phyloP scores from a whole-genome alignment of 768 basidiomycete species.

The Boletus reticuloceps region DNA sequence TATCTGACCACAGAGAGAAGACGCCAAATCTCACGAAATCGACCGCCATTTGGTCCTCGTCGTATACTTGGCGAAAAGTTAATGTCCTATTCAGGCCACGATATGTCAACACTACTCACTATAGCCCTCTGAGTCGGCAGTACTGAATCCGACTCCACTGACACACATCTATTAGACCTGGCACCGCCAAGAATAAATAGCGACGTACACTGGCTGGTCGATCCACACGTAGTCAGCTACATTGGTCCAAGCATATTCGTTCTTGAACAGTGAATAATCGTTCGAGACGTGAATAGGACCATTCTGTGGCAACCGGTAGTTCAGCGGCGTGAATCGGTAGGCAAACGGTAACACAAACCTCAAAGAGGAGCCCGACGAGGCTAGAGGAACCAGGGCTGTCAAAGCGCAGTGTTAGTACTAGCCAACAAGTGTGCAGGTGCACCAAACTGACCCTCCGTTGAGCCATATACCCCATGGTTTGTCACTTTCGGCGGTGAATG shows the following conservation, averaged over 20 bases:
- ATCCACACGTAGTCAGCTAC: constrained; percentile 71
- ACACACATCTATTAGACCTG: constrained; percentile 3
- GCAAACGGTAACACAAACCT: constrained; percentile 39
- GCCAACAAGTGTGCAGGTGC: not conserved
- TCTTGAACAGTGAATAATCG: constrained; percentile 48
- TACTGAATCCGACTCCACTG: constrained; percentile 63
- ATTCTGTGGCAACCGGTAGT: constrained; percentile 42
- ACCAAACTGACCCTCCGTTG: constrained; percentile 57
- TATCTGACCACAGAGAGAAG: not conserved
- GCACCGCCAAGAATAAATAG: not conserved
- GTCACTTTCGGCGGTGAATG: constrained; percentile 44
- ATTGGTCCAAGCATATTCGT: constrained; percentile 56
- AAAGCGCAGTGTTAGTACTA: not conserved
- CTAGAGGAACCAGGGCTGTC: constrained; percentile 68
- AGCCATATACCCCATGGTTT: constrained; percentile 75
- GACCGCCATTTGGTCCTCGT: constrained; percentile 64
- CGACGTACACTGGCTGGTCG: constrained; percentile 63
- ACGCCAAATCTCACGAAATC: constrained; percentile 40
- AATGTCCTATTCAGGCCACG: not conserved
- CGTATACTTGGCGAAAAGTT: constrained; percentile 38
- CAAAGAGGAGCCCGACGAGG: constrained; percentile 59
- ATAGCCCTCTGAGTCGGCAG: constrained; percentile 63
- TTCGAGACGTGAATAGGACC: constrained; percentile 61
- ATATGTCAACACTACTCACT: constrained; percentile 34
- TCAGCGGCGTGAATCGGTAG: not conserved